phyloP scores from a whole-genome alignment of 208 protist genomes.

The Trypanosoma grayi region DNA sequence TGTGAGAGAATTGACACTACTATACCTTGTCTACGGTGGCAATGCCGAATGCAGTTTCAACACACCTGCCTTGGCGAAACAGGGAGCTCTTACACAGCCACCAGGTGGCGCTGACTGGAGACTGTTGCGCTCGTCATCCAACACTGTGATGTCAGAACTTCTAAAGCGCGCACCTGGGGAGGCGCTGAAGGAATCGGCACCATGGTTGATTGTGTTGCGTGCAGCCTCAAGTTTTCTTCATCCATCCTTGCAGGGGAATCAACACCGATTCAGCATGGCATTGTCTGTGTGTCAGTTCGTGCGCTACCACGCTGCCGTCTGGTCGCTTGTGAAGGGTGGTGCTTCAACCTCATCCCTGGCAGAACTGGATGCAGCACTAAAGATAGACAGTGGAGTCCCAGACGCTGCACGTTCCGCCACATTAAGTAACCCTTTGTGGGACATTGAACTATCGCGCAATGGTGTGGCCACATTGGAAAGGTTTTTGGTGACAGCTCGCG shows the following conservation, averaged over 20 bases:
- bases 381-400: neutral
- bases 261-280: neutral
- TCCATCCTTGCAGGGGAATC: slow-evolving; percentile 1
- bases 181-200: slow-evolving; percentile 17
- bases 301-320: slow-evolving; percentile 19
- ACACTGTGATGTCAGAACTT: slow-evolving; percentile 21
- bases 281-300: slow-evolving; percentile 23
- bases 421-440: slow-evolving; percentile 11
- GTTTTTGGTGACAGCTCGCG: slow-evolving; percentile 4
- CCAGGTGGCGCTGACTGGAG: slow-evolving; percentile 17
- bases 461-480: slow-evolving; percentile 25
- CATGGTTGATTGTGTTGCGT: slow-evolving; percentile 27
- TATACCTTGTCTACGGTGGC: slow-evolving; percentile 22
- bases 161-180: slow-evolving; percentile 3
- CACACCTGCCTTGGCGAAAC: slow-evolving; percentile 12
- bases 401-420: neutral
- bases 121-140: slow-evolving; percentile 13
- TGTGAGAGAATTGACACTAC: slow-evolving; percentile 19
- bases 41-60: slow-evolving; percentile 16
- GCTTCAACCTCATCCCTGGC: slow-evolving; percentile 11
- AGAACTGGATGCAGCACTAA: slow-evolving; percentile 17
- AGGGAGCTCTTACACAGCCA: slow-evolving; percentile 3
- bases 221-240: slow-evolving; percentile 20
- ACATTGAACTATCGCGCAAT: slow-evolving; percentile 17
- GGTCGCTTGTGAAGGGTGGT: slow-evolving; percentile 22